phyloP scores from a whole-genome alignment of 2,329 filamentous ascomycete genomes.

The Penicillium sp. region DNA sequence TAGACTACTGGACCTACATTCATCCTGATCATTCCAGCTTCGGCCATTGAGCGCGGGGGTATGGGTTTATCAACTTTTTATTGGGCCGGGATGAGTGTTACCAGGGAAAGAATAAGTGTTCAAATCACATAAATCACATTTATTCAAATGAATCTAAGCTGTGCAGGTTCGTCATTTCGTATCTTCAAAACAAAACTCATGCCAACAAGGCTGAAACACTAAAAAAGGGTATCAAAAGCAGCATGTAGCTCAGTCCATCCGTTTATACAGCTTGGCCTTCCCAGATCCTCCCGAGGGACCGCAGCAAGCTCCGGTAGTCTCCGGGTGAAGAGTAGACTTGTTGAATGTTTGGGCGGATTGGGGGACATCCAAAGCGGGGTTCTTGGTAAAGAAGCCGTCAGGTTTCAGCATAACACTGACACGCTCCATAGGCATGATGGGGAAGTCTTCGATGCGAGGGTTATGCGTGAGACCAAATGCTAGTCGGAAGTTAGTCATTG shows the following conservation, averaged over 20 bases:
- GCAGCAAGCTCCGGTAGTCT: conserved; percentile 25
- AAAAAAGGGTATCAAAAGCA: conserved; percentile 6
- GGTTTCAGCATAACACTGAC: conserved; percentile 54
- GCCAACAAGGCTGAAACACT: background rate
- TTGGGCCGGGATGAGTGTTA: no score
- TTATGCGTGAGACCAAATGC: conserved; percentile 65
- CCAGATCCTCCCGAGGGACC: conserved; percentile 20
- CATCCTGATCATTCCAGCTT: no score
- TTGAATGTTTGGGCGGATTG: conserved; percentile 48
- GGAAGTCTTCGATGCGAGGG: conserved; percentile 68
- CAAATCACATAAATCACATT: no score
- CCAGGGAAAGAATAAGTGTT: no score
- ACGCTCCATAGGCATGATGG: conserved; percentile 68
- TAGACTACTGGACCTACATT: no score
- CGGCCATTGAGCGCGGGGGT: no score
- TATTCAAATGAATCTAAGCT: background rate
- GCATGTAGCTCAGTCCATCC: conserved; percentile 26
- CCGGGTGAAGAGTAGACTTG: conserved; percentile 42
- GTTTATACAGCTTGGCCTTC: conserved; percentile 39
- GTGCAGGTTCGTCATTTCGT: background rate
- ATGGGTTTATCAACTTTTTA: no score
- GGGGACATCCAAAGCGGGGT: conserved; percentile 55
- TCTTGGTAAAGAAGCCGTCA: conserved; percentile 58
- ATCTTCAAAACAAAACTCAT: background rate
- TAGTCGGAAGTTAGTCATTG: conserved; percentile 21